Base-by-base conservation (phyloP, 2,329 filamentous ascomycete genomes). In the Coniochaeta sp. region DNA sequence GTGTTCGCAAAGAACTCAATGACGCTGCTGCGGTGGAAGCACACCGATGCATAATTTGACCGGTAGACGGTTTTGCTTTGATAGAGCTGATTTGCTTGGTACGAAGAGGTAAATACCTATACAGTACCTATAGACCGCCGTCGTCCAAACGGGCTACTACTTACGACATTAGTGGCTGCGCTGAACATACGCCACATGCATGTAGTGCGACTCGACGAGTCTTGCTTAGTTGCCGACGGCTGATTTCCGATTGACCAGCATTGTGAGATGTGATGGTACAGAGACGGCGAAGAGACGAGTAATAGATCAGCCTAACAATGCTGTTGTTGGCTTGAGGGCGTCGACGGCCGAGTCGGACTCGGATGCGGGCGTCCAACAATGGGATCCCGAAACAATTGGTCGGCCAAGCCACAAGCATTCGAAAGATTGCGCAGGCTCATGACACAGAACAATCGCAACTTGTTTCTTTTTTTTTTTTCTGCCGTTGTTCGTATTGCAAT, bases 1-100 rank as follows among this genome's bases (percentile, higher is more conserved):
- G 81, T 74, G 2, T 93, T 93, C 72, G 77, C 80, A 1, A 90
- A 86, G 75, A 84, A 88, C 70, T 89, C 87, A 2, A 79, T 92
- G 55, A 90, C 87, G 2, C 74, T 92, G 73, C 70, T 92, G 66
- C 77, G 81, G 58, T 82, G 79, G 54, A 56, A 56, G 30, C 54
- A 56, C 47, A 28, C 47, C 22, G 47, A 28, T 52, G 22, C 26
- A n/a, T 52, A 24, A 52, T 17, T 17, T 26, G 47, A 52, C 24
- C 47, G 17, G 10, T 28, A 28, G 17, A 52, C 24, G 30, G 8
- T 28, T 26, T 52, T 8, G n/a, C 14, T 26, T 28, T 17, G 47
- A 17, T 52, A 30, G 12, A 16, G 22, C 3, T 16, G 24, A 52
- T 52, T n/a, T n/a, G n/a, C n/a, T n/a, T n/a, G n/a, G n/a, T n/a